Evolutionary conservation across 73 alveolate genomes (phyloP).

Genomic region (Urostyla sp.): DNA sequence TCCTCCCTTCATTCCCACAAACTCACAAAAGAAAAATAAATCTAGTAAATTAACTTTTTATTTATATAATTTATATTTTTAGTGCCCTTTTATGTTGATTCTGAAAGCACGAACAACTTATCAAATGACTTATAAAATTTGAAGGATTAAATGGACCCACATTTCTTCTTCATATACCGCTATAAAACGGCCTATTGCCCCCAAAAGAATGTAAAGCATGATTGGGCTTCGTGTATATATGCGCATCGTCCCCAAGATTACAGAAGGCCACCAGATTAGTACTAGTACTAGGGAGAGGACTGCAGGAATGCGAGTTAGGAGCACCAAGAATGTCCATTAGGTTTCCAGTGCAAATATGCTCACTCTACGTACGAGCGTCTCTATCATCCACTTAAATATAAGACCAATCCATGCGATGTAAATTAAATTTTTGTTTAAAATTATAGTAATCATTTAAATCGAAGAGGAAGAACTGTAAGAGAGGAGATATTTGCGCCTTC

Average conservation of each 20-base stretch:
- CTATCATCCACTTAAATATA: constrained; percentile 64
- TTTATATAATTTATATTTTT: neutral
- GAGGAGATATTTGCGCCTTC: constrained; percentile 69
- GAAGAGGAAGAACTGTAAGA: constrained; percentile 48
- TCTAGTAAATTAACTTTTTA: neutral
- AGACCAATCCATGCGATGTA: constrained; percentile 63
- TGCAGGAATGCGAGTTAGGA: constrained; percentile 39
- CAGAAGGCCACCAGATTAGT: constrained; percentile 70
- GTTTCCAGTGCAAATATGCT: constrained; percentile 49
- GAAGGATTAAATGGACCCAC: constrained; percentile 50
- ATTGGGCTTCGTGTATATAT: constrained; percentile 72
- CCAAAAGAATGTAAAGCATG: constrained; percentile 55
- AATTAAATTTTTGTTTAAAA: neutral
- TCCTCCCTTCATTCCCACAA: constrained; percentile 21
- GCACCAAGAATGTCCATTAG: constrained; percentile 20
- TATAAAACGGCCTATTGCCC: constrained; percentile 73
- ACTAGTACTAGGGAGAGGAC: constrained; percentile 49
- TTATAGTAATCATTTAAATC: constrained; percentile 15
- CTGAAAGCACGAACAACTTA: constrained; percentile 30
- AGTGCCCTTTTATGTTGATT: constrained; percentile 57
- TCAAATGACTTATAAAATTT: constrained; percentile 31
- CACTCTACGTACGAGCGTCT: constrained; percentile 70
- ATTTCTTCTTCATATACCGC: constrained; percentile 59
- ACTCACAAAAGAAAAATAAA: constrained; percentile 9
- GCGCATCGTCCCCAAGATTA: constrained; percentile 67